phyloP scores from a whole-genome alignment of 2,329 filamentous ascomycete genomes.

The Arthrobotrys musiformis region DNA sequence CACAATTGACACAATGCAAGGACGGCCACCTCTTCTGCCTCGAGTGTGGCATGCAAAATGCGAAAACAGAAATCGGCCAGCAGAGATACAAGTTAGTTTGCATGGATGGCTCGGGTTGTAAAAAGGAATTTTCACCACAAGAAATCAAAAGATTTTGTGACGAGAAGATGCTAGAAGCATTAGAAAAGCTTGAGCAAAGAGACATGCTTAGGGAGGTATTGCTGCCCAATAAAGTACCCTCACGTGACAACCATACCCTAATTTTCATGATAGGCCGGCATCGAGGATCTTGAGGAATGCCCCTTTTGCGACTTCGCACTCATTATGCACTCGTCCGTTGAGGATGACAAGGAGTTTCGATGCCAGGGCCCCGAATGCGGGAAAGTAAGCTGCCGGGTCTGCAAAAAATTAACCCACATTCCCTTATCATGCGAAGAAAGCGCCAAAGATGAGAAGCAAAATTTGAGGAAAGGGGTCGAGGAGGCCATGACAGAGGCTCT shows the following conservation, averaged over 20 bases:
- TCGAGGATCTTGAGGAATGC: conserved; percentile 79
- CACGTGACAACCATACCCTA: background rate
- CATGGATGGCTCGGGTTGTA: conserved; percentile 76
- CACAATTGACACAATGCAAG: conserved; percentile 76
- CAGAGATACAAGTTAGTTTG: conserved; percentile 76
- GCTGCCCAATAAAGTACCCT: background rate
- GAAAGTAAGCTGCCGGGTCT: conserved; percentile 73
- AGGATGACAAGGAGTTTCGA: conserved; percentile 76
- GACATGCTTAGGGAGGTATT: conserved; percentile 67
- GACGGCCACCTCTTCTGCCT: conserved; percentile 75
- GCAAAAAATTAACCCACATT: conserved; percentile 75
- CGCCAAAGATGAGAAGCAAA: conserved; percentile 70
- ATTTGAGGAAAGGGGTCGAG: conserved; percentile 75
- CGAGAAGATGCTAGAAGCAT: conserved; percentile 69
- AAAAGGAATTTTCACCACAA: conserved; percentile 69
- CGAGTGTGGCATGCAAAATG: conserved; percentile 72
- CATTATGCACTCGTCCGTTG: conserved; percentile 72
- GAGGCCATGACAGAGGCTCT: conserved; percentile 85
- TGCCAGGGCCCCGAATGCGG: conserved; percentile 75
- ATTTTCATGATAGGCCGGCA: conserved; percentile 65
- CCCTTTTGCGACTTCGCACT: conserved; percentile 85
- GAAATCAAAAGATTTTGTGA: conserved; percentile 71
- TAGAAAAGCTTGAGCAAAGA: conserved; percentile 78
- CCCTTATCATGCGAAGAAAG: conserved; percentile 77
- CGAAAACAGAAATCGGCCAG: conserved; percentile 75